phyloP scores from a whole-genome alignment of 768 basidiomycete species.

The Tricholoma matsutake region DNA sequence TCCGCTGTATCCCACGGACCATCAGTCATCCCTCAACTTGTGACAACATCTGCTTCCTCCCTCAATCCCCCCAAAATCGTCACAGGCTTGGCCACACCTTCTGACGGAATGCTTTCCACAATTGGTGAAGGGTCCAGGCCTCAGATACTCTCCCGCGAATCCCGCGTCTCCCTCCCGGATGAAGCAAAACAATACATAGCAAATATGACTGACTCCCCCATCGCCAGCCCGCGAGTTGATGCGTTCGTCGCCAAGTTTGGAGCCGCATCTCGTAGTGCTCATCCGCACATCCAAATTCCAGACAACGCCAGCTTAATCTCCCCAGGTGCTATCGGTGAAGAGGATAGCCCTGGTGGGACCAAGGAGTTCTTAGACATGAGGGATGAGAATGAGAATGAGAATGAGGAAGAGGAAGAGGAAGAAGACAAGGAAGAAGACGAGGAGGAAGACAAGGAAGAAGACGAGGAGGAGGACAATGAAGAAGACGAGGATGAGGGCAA shows the following conservation, averaged over 20 bases:
- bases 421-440: slow-evolving; percentile 30
- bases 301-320: slow-evolving; percentile 2
- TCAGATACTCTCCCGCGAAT: slow-evolving; percentile 53
- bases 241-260: slow-evolving; percentile 30
- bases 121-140: slow-evolving; percentile 29
- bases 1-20: slow-evolving; percentile 4
- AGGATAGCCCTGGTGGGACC: slow-evolving; percentile 12
- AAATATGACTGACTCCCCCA: slow-evolving; percentile 63
- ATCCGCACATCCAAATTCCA: slow-evolving; percentile 6
- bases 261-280: slow-evolving; percentile 2
- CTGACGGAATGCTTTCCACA: slow-evolving; percentile 29
- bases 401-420: slow-evolving; percentile 31
- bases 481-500: slow-evolving; percentile 35
- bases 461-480: slow-evolving; percentile 36
- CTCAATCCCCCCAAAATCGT: slow-evolving; percentile 16
- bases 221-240: slow-evolving; percentile 48
- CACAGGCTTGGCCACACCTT: slow-evolving; percentile 16
- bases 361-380: slow-evolving; percentile 70
- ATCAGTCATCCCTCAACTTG: slow-evolving; percentile 11
- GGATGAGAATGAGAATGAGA: slow-evolving; percentile 35
- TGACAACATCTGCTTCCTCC: slow-evolving; percentile 18
- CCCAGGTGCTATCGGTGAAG: slow-evolving; percentile 3
- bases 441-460: slow-evolving; percentile 40
- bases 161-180: slow-evolving; percentile 68
- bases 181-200: slow-evolving; percentile 74